Evolutionary conservation across 352 stramenopile species (phyloP).

Genomic region (Phytophthora syringae): DNA sequence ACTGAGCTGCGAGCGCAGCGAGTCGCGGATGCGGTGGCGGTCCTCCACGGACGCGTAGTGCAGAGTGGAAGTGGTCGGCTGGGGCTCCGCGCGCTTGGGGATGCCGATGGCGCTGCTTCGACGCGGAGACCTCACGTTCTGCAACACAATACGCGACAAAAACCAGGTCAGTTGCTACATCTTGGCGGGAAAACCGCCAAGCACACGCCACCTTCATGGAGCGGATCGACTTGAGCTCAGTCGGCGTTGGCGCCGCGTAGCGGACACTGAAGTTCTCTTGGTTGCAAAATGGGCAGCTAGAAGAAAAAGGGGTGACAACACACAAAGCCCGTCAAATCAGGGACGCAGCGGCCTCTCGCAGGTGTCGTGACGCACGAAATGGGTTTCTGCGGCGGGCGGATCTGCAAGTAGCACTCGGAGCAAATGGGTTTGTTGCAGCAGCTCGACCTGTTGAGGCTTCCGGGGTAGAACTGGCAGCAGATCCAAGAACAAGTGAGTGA

Average conservation of each 20-base stretch:
- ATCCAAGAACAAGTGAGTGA: not conserved
- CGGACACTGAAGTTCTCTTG: slow-evolving; percentile 60
- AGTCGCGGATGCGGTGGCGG: slow-evolving; percentile 73
- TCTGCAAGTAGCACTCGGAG: slow-evolving; percentile 75
- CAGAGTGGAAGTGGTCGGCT: slow-evolving; percentile 13
- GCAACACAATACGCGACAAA: slow-evolving; percentile 27
- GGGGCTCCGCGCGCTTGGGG: slow-evolving; percentile 22
- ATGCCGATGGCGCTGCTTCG: slow-evolving; percentile 47
- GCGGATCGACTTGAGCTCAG: slow-evolving; percentile 57
- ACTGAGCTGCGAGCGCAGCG: slow-evolving; percentile 73
- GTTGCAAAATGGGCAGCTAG: slow-evolving; percentile 85
- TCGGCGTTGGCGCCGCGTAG: slow-evolving; percentile 51
- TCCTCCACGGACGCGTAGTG: slow-evolving; percentile 78
- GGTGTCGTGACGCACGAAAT: slow-evolving; percentile 46
- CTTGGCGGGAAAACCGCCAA: not conserved
- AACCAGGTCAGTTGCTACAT: no score
- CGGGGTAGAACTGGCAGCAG: slow-evolving; percentile 57
- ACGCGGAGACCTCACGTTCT: slow-evolving; percentile 37
- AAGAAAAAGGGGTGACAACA: not conserved
- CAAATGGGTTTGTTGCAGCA: slow-evolving; percentile 82
- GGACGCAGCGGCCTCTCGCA: not conserved
- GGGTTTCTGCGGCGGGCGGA: slow-evolving; percentile 55
- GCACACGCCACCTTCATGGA: slow-evolving; percentile 36
- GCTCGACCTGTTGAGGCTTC: slow-evolving; percentile 59
- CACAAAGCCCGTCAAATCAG: slow-evolving; percentile 1